Conservation (phyloP, 1,139 yeast species). For the Cylindricascospora bacillispora region DNA sequence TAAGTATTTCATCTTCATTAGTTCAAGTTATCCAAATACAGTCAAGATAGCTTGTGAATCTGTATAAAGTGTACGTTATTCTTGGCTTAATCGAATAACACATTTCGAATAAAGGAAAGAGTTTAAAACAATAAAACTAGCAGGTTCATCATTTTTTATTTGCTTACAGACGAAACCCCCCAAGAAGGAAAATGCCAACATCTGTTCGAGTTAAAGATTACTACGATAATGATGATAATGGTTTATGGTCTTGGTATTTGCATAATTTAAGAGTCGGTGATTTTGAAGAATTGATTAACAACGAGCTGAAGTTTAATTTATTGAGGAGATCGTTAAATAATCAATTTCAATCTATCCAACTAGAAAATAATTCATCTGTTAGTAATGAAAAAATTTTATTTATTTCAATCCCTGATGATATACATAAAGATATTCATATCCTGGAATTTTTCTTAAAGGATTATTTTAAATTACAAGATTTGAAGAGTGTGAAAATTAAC, state of each 20-base stretch:
- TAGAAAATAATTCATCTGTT: constrained; percentile 2
- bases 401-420: constrained; percentile 23
- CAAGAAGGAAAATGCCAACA: constrained; percentile 18
- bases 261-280: constrained; percentile 22
- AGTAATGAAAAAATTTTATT: constrained; percentile 17
- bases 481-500: constrained; percentile 19
- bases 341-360: constrained; percentile 2
- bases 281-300: constrained; percentile 23
- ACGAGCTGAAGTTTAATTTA: constrained; percentile 17
- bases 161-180: too few species aligned
- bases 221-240: constrained; percentile 24
- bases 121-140: too few species aligned
- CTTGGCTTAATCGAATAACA: too few species aligned
- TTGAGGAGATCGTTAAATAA: constrained; percentile 8
- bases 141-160: too few species aligned
- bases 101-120: too few species aligned
- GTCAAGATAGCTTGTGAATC: too few species aligned
- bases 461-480: constrained; percentile 20
- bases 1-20: too few species aligned
- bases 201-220: constrained; percentile 22
- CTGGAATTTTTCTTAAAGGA: constrained; percentile 22
- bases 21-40: too few species aligned
- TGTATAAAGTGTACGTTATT: too few species aligned
- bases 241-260: constrained; percentile 26
- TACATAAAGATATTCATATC: constrained; percentile 20